Evolutionary conservation across 768 basidiomycete species (phyloP).

Genomic region (Amanita thiersii): DNA sequence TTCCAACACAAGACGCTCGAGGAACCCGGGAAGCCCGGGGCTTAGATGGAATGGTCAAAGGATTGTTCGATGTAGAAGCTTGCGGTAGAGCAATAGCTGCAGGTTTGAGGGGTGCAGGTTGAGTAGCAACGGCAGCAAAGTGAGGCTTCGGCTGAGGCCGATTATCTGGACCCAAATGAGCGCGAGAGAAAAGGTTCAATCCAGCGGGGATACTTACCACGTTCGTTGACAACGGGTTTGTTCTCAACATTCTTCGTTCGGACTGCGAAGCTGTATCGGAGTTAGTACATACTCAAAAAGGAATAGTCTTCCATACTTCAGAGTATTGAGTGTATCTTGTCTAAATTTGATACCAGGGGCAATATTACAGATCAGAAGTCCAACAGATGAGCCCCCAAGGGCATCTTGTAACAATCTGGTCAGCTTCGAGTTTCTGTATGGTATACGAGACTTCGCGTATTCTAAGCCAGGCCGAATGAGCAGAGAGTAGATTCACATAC

Average conservation of each 20-base stretch:
- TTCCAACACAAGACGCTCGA: conserved; percentile 26
- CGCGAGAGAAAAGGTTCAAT: neutral
- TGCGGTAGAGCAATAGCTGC: conserved; percentile 41
- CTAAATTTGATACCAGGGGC: conserved; percentile 78
- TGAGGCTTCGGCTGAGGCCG: conserved; percentile 51
- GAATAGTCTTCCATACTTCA: conserved; percentile 50
- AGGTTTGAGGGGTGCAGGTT: conserved; percentile 34
- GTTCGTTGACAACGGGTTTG: conserved; percentile 69
- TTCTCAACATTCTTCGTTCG: conserved; percentile 86
- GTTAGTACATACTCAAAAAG: conserved; percentile 5
- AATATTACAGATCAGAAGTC: conserved; percentile 79
- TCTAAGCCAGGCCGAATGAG: conserved; percentile 6
- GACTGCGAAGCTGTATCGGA: conserved; percentile 56
- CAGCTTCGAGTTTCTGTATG: conserved; percentile 85
- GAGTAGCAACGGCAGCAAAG: conserved; percentile 50
- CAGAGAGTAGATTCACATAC: conserved; percentile 27
- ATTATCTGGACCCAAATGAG: conserved; percentile 33
- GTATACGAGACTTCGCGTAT: conserved; percentile 55
- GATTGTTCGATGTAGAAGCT: conserved; percentile 21
- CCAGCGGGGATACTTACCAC: conserved; percentile 35
- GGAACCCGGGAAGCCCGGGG: conserved; percentile 28
- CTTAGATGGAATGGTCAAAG: conserved; percentile 19
- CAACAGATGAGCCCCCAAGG: conserved; percentile 73
- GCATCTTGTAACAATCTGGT: conserved; percentile 89
- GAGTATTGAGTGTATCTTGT: conserved; percentile 83